Percentiles rank a stretch among this genome's conserved stretches.
Evolutionary conservation across 176 grass and related monocot species (phyloP).

Genomic region (Echinochloa phyllopogon): DNA sequence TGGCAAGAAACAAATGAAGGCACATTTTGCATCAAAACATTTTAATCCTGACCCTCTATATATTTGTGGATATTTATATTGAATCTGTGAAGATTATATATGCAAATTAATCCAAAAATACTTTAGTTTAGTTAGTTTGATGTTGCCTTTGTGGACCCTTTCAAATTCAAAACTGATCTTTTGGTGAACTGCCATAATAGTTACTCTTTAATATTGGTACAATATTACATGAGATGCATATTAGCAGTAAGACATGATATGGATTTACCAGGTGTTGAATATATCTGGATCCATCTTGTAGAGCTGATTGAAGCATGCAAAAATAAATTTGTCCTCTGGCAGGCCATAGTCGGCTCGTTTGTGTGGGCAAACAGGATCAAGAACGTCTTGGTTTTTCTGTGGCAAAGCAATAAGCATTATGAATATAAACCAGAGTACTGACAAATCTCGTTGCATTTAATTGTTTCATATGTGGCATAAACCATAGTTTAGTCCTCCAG

Average conservation of each 20-base stretch:
- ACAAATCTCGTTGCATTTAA: background rate
- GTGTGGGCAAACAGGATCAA: constrained; percentile 14
- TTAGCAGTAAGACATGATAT: background rate
- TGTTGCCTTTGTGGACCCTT: background rate
- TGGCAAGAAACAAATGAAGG: background rate
- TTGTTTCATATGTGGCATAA: background rate
- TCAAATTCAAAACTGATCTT: background rate
- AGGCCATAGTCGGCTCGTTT: constrained; percentile 27
- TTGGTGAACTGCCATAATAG: background rate
- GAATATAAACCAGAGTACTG: constrained; percentile 2
- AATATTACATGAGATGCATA: background rate
- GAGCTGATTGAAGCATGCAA: constrained; percentile 19
- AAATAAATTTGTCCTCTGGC: constrained; percentile 14
- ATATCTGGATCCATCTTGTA: constrained; percentile 27
- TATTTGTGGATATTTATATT: background rate
- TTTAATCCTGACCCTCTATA: background rate
- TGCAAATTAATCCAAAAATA: background rate
- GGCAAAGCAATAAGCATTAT: background rate
- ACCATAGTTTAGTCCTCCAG: background rate
- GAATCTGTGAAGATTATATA: background rate
- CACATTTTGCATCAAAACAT: background rate
- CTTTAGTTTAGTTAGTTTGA: background rate
- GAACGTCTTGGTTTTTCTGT: constrained; percentile 12
- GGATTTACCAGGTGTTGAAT: constrained; percentile 13
- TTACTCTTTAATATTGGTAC: background rate